Evolutionary conservation across 1,284 basidiomycete species (phyloP), one percentile per base, ranked within the genome.

Genomic region (Amylostereum areolatum): DNA sequence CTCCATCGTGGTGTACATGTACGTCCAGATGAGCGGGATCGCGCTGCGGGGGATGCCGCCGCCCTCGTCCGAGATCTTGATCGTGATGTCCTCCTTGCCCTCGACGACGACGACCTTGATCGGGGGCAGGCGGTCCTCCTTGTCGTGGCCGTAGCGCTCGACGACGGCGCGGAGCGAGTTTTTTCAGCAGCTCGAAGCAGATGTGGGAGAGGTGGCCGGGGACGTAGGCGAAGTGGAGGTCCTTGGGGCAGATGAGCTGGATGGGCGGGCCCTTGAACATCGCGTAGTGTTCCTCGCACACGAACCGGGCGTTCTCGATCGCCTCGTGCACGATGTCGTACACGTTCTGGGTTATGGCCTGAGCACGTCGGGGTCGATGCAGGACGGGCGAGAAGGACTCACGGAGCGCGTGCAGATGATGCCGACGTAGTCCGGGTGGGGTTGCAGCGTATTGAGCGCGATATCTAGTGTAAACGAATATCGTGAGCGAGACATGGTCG

Each of bases 1-100:
- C 62, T 92, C 88, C 83, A 98, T 97, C 2, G 97, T 99, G 33
- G 97, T 99, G 65, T 99, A 99, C 87, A 95, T 96, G 68, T 96
- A 99, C 52, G 95, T 98, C 96, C 96, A 99, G 47, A 98, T 97
- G 47, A 97, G 77, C 4, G 93, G 92, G 32, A 98, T 88, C 1
- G 94, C 96, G 59, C 89, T 92, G 43, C 96, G 72, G 18, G 94
- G 84, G 52, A 99, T 99, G 1, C 97, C 97, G 4, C 96, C 97
- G 8, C 96, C 96, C 64, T 99, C 96, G 66, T 93, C 91, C 25
- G 80, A 83, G 58, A 99, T 98, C 79, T 99, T 99, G 79, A 99
- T 94, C 6, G 96, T 99, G 60, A 99, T 98, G 66, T 99, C 96
- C 66, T 89, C 87, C 56, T 83, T 88, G 10, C 93, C 93, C 65